phyloP scores from a whole-genome alignment of 768 basidiomycete species.

The Lentinula guzmanii region DNA sequence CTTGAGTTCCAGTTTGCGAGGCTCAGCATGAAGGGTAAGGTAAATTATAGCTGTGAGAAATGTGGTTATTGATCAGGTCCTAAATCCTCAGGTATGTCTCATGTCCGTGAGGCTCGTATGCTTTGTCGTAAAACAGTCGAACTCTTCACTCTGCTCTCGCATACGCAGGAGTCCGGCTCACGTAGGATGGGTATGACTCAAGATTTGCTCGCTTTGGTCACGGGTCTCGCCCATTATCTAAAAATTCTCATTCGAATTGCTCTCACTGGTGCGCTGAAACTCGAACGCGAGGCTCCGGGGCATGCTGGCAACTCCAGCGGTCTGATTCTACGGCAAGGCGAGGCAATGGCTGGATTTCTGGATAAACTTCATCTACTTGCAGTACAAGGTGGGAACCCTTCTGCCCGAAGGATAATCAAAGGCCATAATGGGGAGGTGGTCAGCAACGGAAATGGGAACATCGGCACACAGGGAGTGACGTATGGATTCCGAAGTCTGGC shows the following conservation, averaged over 20 bases:
- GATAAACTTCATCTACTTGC: constrained; percentile 91
- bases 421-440: constrained; percentile 54
- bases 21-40: constrained; percentile 77
- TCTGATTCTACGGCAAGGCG: constrained; percentile 33
- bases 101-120: constrained; percentile 97
- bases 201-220: constrained; percentile 93
- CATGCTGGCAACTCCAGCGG: constrained; percentile 24
- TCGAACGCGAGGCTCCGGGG: constrained; percentile 68
- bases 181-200: constrained; percentile 95
- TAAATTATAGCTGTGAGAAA: constrained; percentile 6
- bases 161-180: constrained; percentile 89
- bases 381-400: constrained; percentile 76
- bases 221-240: constrained; percentile 97
- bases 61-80: constrained; percentile 8
- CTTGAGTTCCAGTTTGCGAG: constrained; percentile 83
- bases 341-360: constrained; percentile 85
- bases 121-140: constrained; percentile 98
- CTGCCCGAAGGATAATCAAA: constrained; percentile 70
- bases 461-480: constrained; percentile 80
- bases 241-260: constrained; percentile 99
- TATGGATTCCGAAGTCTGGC: constrained; percentile 93
- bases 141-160: constrained; percentile 92
- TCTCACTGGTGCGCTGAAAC: constrained; percentile 89
- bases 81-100: constrained; percentile 75
- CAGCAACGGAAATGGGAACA: constrained; percentile 37